Evolutionary conservation across 2,329 filamentous ascomycete species (phyloP).

Genomic region (Alternaria postmessia): DNA sequence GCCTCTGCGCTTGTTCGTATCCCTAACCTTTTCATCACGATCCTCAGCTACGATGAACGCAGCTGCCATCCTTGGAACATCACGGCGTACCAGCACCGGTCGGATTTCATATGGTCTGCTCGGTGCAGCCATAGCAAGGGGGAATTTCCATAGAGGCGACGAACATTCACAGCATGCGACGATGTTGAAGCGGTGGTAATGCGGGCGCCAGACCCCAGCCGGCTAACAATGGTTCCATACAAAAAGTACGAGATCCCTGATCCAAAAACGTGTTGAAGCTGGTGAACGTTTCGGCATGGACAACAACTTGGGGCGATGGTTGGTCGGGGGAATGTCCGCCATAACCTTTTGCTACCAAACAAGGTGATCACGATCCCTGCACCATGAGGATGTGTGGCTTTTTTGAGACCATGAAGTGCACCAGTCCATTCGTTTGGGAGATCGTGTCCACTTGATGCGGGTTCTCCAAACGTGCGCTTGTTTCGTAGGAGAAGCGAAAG

Average conservation of each 20-base stretch:
- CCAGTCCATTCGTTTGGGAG: conserved; percentile 5
- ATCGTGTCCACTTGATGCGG: conserved; percentile 4
- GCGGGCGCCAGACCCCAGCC: conserved; percentile 1
- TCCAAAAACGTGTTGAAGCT: conserved; percentile 8
- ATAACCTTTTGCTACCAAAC: conserved; percentile 9
- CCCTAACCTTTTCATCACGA: background rate
- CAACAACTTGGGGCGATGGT: conserved; percentile 5
- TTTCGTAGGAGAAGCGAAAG: conserved; percentile 16
- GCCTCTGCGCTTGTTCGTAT: background rate
- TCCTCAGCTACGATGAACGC: background rate
- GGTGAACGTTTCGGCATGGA: conserved; percentile 12
- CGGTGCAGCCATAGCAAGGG: conserved; percentile 9
- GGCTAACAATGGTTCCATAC: conserved; percentile 7
- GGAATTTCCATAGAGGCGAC: conserved; percentile 5
- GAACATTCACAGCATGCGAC: conserved; percentile 1
- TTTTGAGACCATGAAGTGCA: conserved; percentile 3
- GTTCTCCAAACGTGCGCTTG: conserved; percentile 14
- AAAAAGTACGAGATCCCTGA: conserved; percentile 1
- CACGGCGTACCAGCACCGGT: conserved; percentile 12
- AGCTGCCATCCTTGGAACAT: background rate
- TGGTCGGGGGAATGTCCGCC: conserved; percentile 2
- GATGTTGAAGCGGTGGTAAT: background rate
- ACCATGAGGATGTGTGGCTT: background rate
- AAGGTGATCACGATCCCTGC: conserved; percentile 7
- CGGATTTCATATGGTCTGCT: conserved; percentile 8